These are phyloP conservation scores for Collybia sp. DNA, from an alignment of 768 basidiomycete species.

Conservation along the genomic window DNA sequence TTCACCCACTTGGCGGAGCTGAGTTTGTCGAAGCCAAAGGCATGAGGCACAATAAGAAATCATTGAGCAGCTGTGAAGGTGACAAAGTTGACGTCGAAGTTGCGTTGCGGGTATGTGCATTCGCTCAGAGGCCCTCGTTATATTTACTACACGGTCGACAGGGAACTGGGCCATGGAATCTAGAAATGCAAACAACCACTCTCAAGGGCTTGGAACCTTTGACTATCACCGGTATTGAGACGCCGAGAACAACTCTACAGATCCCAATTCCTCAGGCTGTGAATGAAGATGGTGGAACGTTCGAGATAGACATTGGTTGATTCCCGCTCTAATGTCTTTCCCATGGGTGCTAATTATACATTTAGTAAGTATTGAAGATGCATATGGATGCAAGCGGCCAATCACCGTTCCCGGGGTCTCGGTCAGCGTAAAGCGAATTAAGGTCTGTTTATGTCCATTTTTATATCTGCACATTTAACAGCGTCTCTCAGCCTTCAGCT, in stretches of 20 bases:
- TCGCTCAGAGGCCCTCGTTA: neutral
- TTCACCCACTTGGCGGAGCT: constrained; percentile 84
- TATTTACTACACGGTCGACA: constrained; percentile 17
- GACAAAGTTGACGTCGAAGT: constrained; percentile 72
- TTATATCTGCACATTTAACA: neutral
- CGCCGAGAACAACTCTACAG: constrained; percentile 47
- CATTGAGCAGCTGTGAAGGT: constrained; percentile 77
- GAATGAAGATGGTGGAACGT: constrained; percentile 64
- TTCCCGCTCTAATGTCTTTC: constrained; percentile 1
- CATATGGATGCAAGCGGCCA: constrained; percentile 77
- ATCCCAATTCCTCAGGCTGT: constrained; percentile 67
- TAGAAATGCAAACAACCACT: constrained; percentile 79
- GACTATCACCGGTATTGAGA: constrained; percentile 49
- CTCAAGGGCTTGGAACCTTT: constrained; percentile 61
- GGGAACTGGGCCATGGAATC: constrained; percentile 89
- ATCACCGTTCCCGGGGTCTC: constrained; percentile 73
- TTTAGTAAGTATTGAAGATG: constrained; percentile 80
- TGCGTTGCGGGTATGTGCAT: constrained; percentile 60
- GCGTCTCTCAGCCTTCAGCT: constrained; percentile 63
- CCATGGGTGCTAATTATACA: constrained; percentile 8
- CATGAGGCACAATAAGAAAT: constrained; percentile 41
- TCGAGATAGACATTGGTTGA: constrained; percentile 76
- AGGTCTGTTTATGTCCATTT: constrained; percentile 40
- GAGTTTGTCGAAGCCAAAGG: constrained; percentile 51
- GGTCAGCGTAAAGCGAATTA: constrained; percentile 79